Evolutionary conservation across 129 eudicot genomes (phyloP), one percentile per base, ranked within the genome.

Genomic region (Arctium minus): DNA sequence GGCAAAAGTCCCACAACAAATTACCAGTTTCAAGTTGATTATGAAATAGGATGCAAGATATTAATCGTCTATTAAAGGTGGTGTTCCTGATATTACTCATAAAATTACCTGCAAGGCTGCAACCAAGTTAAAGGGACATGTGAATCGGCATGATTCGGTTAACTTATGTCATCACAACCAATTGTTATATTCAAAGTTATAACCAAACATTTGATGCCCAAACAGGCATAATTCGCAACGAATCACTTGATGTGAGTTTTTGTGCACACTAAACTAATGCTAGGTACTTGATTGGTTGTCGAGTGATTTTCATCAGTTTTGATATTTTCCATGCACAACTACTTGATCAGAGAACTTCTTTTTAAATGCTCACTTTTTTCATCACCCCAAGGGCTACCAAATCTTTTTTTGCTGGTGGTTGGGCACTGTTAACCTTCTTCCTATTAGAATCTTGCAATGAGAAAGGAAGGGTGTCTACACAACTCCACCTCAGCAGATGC

Each of bases 401-500:
- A 18, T 38, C 76, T 36, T 73, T 73, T 40, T 8, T 46, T 40
- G 8, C 10, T 53, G 73, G 56, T 77, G 73, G 78, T 32, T 53
- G 36, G 44, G 71, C 73, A 37, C 73, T 77, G 12, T 30, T 76
- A 69, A 46, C 78, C 77, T 83, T 83, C 72, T 77, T 83, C 27
- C 82, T 83, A 29, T 50, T 48, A 29, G 64, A 83, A 69, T 77
- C 38, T 10, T 31, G 64, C 77, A 37, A 76, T 29, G 56, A 6
- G 46, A 77, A 70, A 76, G 42, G 36, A 35, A 33, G 15, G 72
- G 76, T 39, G 80, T 75, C 72, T 79, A 84, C 50, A 50, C 72
- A 29, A 76, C 50, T 72, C 77, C 83, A 86, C 77, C 53, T 86
- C 86, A 86, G 50, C 75, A 72, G 69, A 86, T 86, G 67, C 50